These are phyloP conservation scores for Pachyrhizus erosus DNA, from an alignment of 306 rosid species.

Conservation along the genomic window DNA sequence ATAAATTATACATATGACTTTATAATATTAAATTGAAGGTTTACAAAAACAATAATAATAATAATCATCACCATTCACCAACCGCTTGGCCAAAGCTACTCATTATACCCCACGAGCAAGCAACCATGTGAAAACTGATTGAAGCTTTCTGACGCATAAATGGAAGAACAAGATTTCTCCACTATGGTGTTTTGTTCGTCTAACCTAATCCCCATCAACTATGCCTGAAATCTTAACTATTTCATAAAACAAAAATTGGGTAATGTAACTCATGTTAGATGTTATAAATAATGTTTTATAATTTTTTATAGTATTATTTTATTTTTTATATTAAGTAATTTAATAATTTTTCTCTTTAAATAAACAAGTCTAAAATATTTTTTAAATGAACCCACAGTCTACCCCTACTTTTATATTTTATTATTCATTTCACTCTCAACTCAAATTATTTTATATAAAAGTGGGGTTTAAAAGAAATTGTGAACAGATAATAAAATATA, in stretches of 20 bases:
- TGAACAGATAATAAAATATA: no score
- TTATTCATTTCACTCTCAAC: not conserved
- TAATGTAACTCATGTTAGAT: no score
- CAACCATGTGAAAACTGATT: not conserved
- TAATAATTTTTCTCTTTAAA: no score
- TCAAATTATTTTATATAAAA: no score
- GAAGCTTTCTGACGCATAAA: not conserved
- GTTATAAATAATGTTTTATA: no score
- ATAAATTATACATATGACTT: not conserved
- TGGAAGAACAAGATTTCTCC: not conserved
- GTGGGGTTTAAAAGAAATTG: not conserved
- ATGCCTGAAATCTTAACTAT: no score
- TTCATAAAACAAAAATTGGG: no score
- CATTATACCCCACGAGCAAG: not conserved
- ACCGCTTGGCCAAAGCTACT: constrained; percentile 3
- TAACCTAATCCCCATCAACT: not conserved
- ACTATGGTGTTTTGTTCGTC: not conserved
- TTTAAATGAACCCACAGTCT: not conserved
- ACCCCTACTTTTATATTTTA: no score
- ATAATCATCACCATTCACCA: constrained; percentile 2
- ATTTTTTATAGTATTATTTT: no score
- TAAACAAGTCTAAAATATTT: no score
- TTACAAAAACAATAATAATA: no score
- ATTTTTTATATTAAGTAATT: no score
- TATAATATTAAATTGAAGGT: not conserved